Evolutionary conservation across 1,284 basidiomycete genomes (phyloP), one percentile per base, ranked within the genome.

Genomic region (Pascua sp.): DNA sequence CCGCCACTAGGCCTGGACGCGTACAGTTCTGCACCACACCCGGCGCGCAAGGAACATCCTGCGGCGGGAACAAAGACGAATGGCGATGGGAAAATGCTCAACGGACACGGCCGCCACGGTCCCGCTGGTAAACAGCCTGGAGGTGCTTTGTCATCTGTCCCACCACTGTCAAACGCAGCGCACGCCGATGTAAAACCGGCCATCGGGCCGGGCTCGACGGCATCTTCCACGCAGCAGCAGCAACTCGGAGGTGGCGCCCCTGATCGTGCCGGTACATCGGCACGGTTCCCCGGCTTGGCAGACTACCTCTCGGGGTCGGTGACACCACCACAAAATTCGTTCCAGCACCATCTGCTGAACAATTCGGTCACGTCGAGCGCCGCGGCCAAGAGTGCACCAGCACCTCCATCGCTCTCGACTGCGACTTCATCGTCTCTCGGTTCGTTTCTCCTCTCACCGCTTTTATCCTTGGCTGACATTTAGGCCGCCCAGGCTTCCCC

Each of bases 301-400:
- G 69, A 71, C 42, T 71, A 68, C 42, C 57, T 71, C 9, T 60
- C 57, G 0, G 64, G 62, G 2, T 59, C 63, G 4, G 57, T 51
- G 11, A 57, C 53, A 39, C 56, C 50, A 5, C 54, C 61, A 4
- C 61, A 62, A 18, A 56, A 62, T 42, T 51, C 61, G 1, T 62
- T 62, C 51, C 62, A 44, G 41, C 63, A 48, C 49, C 59, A 52
- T 42, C 60, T 53, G 36, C 46, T 59, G 38, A 50, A 47, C 36
- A 45, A 24, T 10, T 37, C 49, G 8, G 17, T 40, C 8, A 17
- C 44, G 9, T 16, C 44, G 8, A 16, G 40, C 5, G 17, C 36
- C 2, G 12, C 49, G 13, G 17, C 44, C 4, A 47, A 24, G 36
- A 53, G 17, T 15, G 15, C 37, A 16, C 18, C 48, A 15, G 40